Evolutionary conservation across 257 asterid species (phyloP), one percentile per base, ranked within the genome.

Genomic region (Solanum lycopersicoides): DNA sequence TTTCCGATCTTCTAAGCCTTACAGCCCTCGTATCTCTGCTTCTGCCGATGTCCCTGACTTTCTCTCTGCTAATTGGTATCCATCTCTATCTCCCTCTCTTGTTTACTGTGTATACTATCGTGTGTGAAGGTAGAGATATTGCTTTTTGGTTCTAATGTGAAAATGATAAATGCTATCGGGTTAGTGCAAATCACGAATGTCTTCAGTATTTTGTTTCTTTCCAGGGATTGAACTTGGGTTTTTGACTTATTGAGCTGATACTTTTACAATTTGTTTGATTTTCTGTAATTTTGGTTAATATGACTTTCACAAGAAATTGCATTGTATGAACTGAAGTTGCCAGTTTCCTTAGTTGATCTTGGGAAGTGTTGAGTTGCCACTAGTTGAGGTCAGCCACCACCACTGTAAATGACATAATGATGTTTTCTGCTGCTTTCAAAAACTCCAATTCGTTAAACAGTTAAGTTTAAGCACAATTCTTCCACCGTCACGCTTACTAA

Each of bases 41-140:
- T 96, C 98, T 18, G 90, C 98, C 77, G 97, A 94, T 50, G 94
- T 95, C 34, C 99, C 98, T 4, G 99, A 96, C 77, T 96, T 88
- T 90, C 94, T 95, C 90, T 93, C 98, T 86, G 91, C 95, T 47
- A 95, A 96, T 83, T 96, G 98, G 99, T 96, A 92, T 9, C 25
- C 86, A 83, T 71, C 44, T 42, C 21, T 50, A 28, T 68, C 86
- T 41, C 87, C 76, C 50, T 74, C 37, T 47, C 76, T 75, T 53
- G 59, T 3, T 84, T 15, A 37, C n/a, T 6, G n/a, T 53, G 63
- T 53, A 53, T 53, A 53, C 9, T 3, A 10, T 37, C 5, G 4
- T 0, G 8, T n/a, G 72, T 23, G 32, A n/a, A 65, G 73, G 35
- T 28, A 66, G 37, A 66, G 73, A 66, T 15, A 7, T 25, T 66